Evolutionary conservation across 768 basidiomycete species (phyloP).

Genomic region (Lyophyllum atratum): DNA sequence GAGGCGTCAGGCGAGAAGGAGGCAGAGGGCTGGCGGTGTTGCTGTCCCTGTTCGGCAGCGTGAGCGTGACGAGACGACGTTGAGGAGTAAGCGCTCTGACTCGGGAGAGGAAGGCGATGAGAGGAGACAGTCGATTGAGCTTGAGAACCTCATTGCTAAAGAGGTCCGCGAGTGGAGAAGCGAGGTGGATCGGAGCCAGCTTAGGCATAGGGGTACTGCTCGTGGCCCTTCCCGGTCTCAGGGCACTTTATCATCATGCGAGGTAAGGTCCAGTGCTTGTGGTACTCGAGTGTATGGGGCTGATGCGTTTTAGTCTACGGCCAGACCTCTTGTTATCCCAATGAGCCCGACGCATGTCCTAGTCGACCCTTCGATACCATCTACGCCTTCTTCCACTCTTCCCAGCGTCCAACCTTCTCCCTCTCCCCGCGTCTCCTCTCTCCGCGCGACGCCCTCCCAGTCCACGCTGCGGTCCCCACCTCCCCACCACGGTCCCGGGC

Average conservation of each 20-base stretch:
- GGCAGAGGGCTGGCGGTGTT: constrained; percentile 26
- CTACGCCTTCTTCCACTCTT: constrained; percentile 26
- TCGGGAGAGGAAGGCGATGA: constrained; percentile 20
- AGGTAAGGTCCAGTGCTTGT: constrained; percentile 35
- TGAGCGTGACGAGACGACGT: background rate
- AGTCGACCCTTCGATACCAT: constrained; percentile 33
- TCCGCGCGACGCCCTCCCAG: constrained; percentile 12
- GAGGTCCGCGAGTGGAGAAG: constrained; percentile 58
- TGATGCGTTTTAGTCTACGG: too few relatives aligned
- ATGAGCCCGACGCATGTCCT: constrained; percentile 52
- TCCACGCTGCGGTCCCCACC: constrained; percentile 20
- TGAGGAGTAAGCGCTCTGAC: constrained; percentile 23
- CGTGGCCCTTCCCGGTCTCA: constrained; percentile 16
- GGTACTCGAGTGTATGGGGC: background rate
- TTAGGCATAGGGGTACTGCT: constrained; percentile 33
- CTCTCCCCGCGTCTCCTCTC: constrained; percentile 19
- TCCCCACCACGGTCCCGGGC: constrained; percentile 4
- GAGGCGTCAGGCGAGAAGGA: constrained; percentile 29
- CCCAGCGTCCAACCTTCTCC: constrained; percentile 26
- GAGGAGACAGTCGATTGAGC: constrained; percentile 37
- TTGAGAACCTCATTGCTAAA: constrained; percentile 51
- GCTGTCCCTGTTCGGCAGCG: constrained; percentile 13
- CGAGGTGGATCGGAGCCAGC: constrained; percentile 34
- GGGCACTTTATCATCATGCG: constrained; percentile 37
- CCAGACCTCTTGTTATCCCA: constrained; percentile 45